Base-by-base conservation (phyloP, 371 early-diverging fungal genomes). In the Zancudomyces culisetae region DNA sequence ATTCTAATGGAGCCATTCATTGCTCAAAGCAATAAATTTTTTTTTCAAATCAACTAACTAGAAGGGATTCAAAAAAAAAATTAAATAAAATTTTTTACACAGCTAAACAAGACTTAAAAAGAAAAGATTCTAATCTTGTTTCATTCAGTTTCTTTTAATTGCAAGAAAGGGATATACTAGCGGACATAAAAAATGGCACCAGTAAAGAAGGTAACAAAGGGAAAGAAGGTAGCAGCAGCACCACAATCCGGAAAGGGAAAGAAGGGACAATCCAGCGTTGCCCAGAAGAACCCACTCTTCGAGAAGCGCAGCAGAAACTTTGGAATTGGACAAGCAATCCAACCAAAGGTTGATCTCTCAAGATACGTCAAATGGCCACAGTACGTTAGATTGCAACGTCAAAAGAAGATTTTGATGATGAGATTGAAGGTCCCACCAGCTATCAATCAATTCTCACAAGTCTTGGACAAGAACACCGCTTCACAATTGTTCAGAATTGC, bases 351-450 rank as follows among this genome's bases (percentile, higher is more conserved):
- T 64, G 89, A 97, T 75, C 76, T 97, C 48, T 76, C 89, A 60
- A 90, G 94, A 73, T 94, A 86, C 71, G 87, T 91, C 70, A 89
- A 90, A 74, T 93, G 92, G 93, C 95, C 98, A 69, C 78, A 84
- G 60, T 97, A 97, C 71, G 86, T 94, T 60, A 87, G 86, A 57
- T 87, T 93, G 56, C 94, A 94, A 78, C 86, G 94, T 68, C 95
- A 97, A 76, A 83, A 85, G 76, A 82, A 82, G 73, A 88, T 97
- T 75, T 76, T 98, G 58, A 82, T 82, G 72, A 87, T 86, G 78
- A 91, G 98, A 70, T 79, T 99, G 60, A 97, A 96, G 86, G 97
- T 98, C 42, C 99, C 99, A 56, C 98, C 99, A 40, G 85, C 98
- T 49, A 81, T 99, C 76, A 92, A 98, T 85, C 99, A 99, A 79